Conservation (phyloP, 768 basidiomycete species). For the Kwoniella newhampshirensis region DNA sequence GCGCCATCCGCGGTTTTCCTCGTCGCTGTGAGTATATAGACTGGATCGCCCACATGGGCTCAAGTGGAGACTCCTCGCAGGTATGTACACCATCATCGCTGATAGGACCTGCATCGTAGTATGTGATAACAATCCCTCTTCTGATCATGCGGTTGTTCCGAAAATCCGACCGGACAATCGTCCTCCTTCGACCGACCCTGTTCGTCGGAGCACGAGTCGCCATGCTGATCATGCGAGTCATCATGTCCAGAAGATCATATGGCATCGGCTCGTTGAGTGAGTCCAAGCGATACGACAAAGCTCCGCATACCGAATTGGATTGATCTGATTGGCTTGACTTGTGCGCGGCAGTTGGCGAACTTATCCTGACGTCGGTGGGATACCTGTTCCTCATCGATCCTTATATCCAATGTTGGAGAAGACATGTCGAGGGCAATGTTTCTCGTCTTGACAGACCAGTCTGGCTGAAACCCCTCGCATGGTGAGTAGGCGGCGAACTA, state of each 20-base stretch:
- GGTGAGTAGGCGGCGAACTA: constrained; percentile 12
- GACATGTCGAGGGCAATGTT: constrained; percentile 9
- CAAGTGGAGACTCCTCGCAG: too few relatives aligned
- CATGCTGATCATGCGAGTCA: constrained; percentile 25
- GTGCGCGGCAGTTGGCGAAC: constrained; percentile 23
- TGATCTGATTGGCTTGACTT: background rate
- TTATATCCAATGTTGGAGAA: constrained; percentile 18
- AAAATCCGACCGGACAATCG: constrained; percentile 2
- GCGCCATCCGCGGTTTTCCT: constrained; percentile 26
- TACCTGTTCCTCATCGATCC: constrained; percentile 31
- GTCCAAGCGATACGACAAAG: background rate
- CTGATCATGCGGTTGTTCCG: constrained; percentile 17
- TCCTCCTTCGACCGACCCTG: constrained; percentile 26
- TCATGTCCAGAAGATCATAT: constrained; percentile 26
- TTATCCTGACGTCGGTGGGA: constrained; percentile 27
- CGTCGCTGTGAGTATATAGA: constrained; percentile 15
- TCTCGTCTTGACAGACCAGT: background rate
- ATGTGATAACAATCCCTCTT: constrained; percentile 10
- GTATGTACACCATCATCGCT: too few relatives aligned
- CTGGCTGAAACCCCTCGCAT: constrained; percentile 11
- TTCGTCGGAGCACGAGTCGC: constrained; percentile 21
- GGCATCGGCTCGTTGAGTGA: constrained; percentile 24
- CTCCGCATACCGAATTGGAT: too few relatives aligned
- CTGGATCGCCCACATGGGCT: too few relatives aligned
- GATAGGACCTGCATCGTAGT: constrained; percentile 13